A percentile compares a stretch with the other conserved stretches of the same genome.
phyloP scores from a whole-genome alignment of 371 early-diverging fungal species.

The Actinomortierella ambigua region DNA sequence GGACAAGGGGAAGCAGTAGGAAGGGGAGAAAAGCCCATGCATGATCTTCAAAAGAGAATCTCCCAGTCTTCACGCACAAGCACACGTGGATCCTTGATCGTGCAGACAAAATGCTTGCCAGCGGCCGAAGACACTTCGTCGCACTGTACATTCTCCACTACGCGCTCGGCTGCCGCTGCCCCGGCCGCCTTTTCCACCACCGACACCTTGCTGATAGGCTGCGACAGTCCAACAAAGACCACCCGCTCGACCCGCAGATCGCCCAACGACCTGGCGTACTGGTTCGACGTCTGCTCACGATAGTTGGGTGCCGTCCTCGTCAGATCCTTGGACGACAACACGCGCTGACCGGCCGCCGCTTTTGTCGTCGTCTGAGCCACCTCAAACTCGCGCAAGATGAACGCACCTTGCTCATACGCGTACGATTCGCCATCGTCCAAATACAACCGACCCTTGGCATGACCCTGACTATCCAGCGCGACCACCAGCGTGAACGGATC shows the following conservation, averaged over 20 bases:
- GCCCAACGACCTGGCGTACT: constrained; percentile 25
- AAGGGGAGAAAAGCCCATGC: no score
- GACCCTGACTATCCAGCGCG: constrained; percentile 70
- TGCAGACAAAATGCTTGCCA: constrained; percentile 40
- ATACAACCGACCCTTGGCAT: constrained; percentile 81
- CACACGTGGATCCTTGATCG: constrained; percentile 74
- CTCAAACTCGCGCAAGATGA: constrained; percentile 54
- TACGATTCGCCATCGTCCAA: constrained; percentile 92
- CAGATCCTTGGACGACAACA: constrained; percentile 49
- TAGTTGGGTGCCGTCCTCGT: constrained; percentile 19
- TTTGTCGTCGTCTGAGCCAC: constrained; percentile 38
- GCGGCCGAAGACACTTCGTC: constrained; percentile 21
- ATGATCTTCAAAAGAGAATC: constrained; percentile 46
- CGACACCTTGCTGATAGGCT: constrained; percentile 21
- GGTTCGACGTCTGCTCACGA: constrained; percentile 9
- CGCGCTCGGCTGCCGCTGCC: constrained; percentile 23
- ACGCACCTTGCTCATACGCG: constrained; percentile 67
- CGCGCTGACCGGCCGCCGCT: constrained; percentile 44
- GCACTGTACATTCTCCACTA: constrained; percentile 7
- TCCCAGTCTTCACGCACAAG: constrained; percentile 66
- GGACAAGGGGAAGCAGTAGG: no score
- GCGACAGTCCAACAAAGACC: constrained; percentile 58
- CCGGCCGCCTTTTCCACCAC: constrained; percentile 10
- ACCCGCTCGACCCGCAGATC: constrained; percentile 66
- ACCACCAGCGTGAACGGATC: constrained; percentile 94